Evolutionary conservation across 179 eudicot genomes (phyloP), one percentile per base, ranked within the genome.

Genomic region (Silene coronaria): DNA sequence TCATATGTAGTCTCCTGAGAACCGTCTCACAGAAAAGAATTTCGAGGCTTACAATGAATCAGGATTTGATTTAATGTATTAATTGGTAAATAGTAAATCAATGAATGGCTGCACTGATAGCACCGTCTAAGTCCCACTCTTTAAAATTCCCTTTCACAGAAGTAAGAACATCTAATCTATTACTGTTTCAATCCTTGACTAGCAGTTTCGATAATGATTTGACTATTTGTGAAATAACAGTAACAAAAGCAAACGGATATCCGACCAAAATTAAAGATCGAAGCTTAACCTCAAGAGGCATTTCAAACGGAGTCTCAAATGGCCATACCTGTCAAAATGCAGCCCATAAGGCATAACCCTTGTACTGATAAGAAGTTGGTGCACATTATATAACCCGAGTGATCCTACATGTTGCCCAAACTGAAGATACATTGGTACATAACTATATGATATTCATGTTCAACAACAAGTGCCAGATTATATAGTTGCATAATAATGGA

Each of bases 401-500:
- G 61, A 71, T 71, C 74, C 62, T 71, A 53, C 45, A 51, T 7
- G 17, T 16, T 27, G 45, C 74, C 53, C 62, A 71, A 51, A 53
- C 53, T 67, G 6, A 36, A 34, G 22, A 67, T 34, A 36, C 42
- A 65, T 30, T 36, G 45, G 9, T 36, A 34, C 38, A 65, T 7
- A 62, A 9, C 46, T 10, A 65, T 32, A 8, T 6, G 21, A 30
- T 32, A 5, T 65, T 2, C 69, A 32, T 65, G 23, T 65, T 30
- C 13, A 32, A n/a, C 21, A 16, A 66, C 46, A n/a, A 2, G 7
- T 14, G 70, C 67, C 22, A 30, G 24, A 66, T 24, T 23, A 34
- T 21, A 7, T 36, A 38, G 23, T 12, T 38, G 5, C 22, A 0
- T 21, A 38, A n/a, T 38, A 17, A 38, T 16, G 16, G 28, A 70